Percentiles rank a stretch among this genome's conserved stretches.
Evolutionary conservation across 495 filamentous ascomycete genomes (phyloP).

Genomic region (Glarea lozoyensis): DNA sequence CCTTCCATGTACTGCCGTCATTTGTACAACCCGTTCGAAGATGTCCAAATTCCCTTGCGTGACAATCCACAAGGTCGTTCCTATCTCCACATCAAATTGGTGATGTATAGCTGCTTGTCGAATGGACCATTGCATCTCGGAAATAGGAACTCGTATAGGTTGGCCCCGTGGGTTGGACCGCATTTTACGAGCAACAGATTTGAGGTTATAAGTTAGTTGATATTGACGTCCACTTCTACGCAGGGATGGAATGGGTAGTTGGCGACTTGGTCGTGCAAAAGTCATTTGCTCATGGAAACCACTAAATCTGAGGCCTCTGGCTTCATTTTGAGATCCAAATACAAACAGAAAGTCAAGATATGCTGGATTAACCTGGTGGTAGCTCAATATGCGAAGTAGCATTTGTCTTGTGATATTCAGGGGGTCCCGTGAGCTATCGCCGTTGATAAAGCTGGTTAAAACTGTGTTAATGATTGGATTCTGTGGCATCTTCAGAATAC

Average conservation of each 20-base stretch:
- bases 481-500: not conserved
- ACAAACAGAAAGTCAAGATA: conserved; percentile 34
- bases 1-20: conserved; percentile 23
- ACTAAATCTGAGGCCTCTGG: conserved; percentile 23
- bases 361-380: conserved; percentile 35
- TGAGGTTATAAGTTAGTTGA: conserved; percentile 34
- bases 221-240: conserved; percentile 30
- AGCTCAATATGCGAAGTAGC: conserved; percentile 28
- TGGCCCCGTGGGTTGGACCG: not conserved
- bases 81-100: conserved; percentile 32
- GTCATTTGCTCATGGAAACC: conserved; percentile 15
- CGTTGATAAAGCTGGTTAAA: conserved; percentile 21
- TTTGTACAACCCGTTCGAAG: conserved; percentile 24
- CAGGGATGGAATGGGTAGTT: conserved; percentile 14
- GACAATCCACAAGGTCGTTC: conserved; percentile 30
- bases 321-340: conserved; percentile 27
- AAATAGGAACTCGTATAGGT: conserved; percentile 19
- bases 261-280: conserved; percentile 7
- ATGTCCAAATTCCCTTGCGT: conserved; percentile 25
- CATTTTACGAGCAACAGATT: conserved; percentile 21
- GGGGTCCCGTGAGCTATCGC: conserved; percentile 13
- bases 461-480: not conserved
- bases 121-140: no score
- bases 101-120: conserved; percentile 35
- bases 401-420: conserved; percentile 24